phyloP scores from a whole-genome alignment of 495 filamentous ascomycete species.

The Trichoderma erinaceum region DNA sequence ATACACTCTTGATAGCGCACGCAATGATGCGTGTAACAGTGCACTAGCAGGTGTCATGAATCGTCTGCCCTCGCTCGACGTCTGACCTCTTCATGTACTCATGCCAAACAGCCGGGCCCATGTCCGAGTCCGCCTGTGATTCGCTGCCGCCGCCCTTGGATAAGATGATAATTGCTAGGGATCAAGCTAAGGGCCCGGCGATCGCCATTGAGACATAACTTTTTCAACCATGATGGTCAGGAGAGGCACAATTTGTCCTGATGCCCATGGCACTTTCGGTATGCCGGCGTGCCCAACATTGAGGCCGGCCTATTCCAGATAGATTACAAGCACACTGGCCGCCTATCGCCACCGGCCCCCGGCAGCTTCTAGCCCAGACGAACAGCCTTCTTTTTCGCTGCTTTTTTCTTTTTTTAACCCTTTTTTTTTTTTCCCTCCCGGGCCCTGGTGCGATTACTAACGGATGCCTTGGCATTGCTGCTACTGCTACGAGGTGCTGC shows the following conservation, averaged over 20 bases:
- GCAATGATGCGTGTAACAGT: constrained; percentile 3
- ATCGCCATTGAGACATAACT: constrained; percentile 4
- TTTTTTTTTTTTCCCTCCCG: neutral
- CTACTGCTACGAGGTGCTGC: neutral
- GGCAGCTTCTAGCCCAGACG: neutral
- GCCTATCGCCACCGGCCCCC: neutral
- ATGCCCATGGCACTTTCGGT: neutral
- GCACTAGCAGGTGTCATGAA: constrained; percentile 4
- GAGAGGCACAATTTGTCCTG: neutral
- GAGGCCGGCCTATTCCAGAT: constrained; percentile 1
- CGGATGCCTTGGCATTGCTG: neutral
- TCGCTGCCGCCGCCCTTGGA: neutral
- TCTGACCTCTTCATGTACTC: constrained; percentile 4
- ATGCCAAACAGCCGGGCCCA: neutral
- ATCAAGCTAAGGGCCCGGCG: neutral
- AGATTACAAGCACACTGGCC: neutral
- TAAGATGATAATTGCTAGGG: neutral
- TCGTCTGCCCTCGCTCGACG: neutral
- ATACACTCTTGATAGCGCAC: neutral
- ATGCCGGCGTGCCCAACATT: neutral
- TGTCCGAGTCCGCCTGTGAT: neutral
- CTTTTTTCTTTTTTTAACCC: neutral
- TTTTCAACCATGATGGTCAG: neutral
- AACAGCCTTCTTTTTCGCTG: neutral
- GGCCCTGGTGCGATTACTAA: neutral